These are phyloP conservation scores for Hymenochaete sp. DNA, from an alignment of 1,284 basidiomycete genomes.

Conservation along the genomic window DNA sequence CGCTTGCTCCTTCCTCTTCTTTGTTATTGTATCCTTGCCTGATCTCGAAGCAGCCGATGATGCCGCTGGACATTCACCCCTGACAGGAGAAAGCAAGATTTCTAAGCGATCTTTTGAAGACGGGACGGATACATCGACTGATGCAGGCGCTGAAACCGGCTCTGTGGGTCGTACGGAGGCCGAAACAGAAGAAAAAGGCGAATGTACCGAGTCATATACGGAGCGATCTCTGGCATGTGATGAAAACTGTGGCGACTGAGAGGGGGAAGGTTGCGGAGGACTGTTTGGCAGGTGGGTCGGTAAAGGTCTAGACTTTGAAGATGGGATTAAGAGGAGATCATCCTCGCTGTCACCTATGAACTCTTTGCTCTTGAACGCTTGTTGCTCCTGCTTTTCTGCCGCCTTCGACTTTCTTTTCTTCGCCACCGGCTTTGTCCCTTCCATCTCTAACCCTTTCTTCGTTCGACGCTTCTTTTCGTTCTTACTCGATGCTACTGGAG, in stretches of 20 bases:
- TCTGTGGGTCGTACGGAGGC: constrained; percentile 4
- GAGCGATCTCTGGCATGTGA: neutral
- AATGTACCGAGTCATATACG: too few relatives aligned
- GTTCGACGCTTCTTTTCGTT: constrained; percentile 18
- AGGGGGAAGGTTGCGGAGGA: constrained; percentile 1
- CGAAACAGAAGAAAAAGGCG: constrained; percentile 1
- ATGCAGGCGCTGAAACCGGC: constrained; percentile 7
- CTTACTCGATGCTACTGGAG: neutral
- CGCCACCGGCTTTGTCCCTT: neutral
- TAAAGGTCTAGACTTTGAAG: constrained; percentile 2
- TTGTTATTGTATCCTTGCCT: neutral
- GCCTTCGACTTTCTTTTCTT: neutral
- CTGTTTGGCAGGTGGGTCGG: constrained; percentile 5
- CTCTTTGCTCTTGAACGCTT: constrained; percentile 20
- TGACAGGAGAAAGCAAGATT: too few relatives aligned
- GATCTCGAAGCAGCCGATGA: neutral
- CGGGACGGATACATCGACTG: neutral
- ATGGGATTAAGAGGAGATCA: constrained; percentile 11
- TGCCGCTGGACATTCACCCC: too few relatives aligned
- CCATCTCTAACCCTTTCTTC: too few relatives aligned
- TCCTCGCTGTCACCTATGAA: constrained; percentile 20
- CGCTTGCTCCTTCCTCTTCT: constrained; percentile 2
- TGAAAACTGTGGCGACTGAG: neutral
- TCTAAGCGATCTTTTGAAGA: too few relatives aligned
- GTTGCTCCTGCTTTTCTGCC: too few relatives aligned